phyloP scores from a whole-genome alignment of 2,329 filamentous ascomycete genomes.

The Thelonectria discophora region DNA sequence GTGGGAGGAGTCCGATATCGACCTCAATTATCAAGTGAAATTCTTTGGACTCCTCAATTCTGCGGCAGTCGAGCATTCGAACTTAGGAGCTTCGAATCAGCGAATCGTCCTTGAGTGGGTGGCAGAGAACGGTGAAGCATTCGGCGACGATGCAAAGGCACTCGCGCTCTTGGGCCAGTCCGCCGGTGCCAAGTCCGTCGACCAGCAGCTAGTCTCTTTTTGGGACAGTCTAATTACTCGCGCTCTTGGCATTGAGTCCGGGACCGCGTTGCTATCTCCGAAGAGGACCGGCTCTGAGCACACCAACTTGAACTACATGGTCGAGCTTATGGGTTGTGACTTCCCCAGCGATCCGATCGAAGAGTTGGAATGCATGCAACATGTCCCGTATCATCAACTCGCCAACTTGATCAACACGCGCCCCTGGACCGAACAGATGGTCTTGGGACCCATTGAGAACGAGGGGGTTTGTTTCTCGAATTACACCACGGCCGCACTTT shows the following conservation, averaged over 20 bases:
- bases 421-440: slow-evolving; percentile 38
- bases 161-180: slow-evolving; percentile 59
- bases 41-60: not conserved
- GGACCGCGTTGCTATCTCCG: slow-evolving; percentile 46
- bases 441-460: slow-evolving; percentile 36
- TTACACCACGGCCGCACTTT: slow-evolving; percentile 42
- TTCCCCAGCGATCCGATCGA: slow-evolving; percentile 34
- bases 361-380: slow-evolving; percentile 50
- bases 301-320: slow-evolving; percentile 49
- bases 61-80: slow-evolving; percentile 49
- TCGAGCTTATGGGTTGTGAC: slow-evolving; percentile 46
- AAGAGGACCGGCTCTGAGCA: slow-evolving; percentile 38
- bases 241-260: slow-evolving; percentile 53
- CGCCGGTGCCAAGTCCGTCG: slow-evolving; percentile 67
- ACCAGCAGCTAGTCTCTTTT: slow-evolving; percentile 69
- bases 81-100: slow-evolving; percentile 62
- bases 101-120: slow-evolving; percentile 62
- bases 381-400: slow-evolving; percentile 44
- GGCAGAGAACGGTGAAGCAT: slow-evolving; percentile 56
- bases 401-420: slow-evolving; percentile 47
- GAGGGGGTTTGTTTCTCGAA: slow-evolving; percentile 44
- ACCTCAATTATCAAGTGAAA: slow-evolving; percentile 24
- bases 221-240: slow-evolving; percentile 55
- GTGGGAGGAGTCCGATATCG: slow-evolving; percentile 43
- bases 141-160: slow-evolving; percentile 56